Evolutionary conservation across 139 green algal species (phyloP), one percentile per base, ranked within the genome.

Genomic region (Picocystis salinarum): DNA sequence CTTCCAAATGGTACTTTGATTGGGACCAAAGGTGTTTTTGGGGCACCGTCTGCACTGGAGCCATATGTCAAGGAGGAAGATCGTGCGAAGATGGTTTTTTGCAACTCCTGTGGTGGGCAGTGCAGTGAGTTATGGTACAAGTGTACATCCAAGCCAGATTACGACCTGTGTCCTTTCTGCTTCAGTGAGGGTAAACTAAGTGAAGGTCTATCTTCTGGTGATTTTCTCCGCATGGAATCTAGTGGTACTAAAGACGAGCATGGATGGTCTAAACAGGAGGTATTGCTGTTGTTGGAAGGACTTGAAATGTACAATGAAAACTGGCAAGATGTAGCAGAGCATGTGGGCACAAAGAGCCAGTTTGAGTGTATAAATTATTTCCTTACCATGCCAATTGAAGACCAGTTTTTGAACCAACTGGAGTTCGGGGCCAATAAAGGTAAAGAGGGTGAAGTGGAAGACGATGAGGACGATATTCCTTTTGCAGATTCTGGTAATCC

Each of bases 291-390:
- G 33, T 58, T 78, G 50, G 77, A 92, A 56, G 75, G 20, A 23
- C 30, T 94, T n/a, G 76, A 94, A 58, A 30, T 80, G 26, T 71
- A 76, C 39, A 75, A 73, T 7, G 86, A 93, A 29, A 59, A 76
- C 36, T 96, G 85, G 85, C 46, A 42, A 3, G 48, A 69, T 24
- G 69, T 95, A 9, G 71, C 85, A 0, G 72, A 82, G 42, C 76
- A 92, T 40, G 85, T 96, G 36, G 76, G 71, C 36, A 82, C 58
- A 9, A 79, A 79, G 39, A 74, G 39, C 9, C 48, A 62, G 50
- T 51, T 82, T 28, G 61, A 91, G 56, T 96, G 85, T 61, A 60
- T 93, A 20, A 42, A 70, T 23, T 76, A 79, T 53, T 94, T 95
- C 50, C 45, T 95, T 42, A 50, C 33, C 11, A 62, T 95, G 53